Percentiles rank a stretch among this genome's conserved stretches.
phyloP scores from a whole-genome alignment of 2,329 filamentous ascomycete species.

The Neonectria punicea region DNA sequence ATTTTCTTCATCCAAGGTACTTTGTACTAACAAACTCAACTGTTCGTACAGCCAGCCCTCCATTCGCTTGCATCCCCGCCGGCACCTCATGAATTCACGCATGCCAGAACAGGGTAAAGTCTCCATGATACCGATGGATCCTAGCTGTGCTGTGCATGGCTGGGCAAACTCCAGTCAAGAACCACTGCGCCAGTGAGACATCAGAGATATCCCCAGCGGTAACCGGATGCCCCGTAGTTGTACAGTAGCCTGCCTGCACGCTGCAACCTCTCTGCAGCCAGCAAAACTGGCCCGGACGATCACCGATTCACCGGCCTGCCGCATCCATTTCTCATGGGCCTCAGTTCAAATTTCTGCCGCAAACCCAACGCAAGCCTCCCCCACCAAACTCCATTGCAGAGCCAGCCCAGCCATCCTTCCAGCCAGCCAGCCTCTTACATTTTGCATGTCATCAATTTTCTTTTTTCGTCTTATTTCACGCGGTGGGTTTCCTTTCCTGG shows the following conservation, averaged over 20 bases:
- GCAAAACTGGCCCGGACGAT: conserved; percentile 12
- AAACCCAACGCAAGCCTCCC: not conserved
- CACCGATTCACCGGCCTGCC: conserved; percentile 8
- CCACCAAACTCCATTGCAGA: conserved; percentile 1
- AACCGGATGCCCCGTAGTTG: conserved; percentile 9
- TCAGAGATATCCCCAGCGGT: conserved; percentile 6
- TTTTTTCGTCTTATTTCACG: conserved; percentile 1
- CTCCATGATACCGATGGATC: not conserved
- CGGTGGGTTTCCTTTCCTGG: not conserved
- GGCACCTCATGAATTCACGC: not conserved
- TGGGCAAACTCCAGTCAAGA: not conserved
- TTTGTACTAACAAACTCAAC: conserved; percentile 6
- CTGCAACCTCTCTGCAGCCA: conserved; percentile 11
- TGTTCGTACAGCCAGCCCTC: not conserved
- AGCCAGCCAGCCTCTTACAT: conserved; percentile 29
- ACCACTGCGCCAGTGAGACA: not conserved
- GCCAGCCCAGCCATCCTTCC: conserved; percentile 14
- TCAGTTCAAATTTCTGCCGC: not conserved
- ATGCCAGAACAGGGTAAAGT: not conserved
- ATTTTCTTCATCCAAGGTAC: not conserved
- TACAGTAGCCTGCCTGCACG: conserved; percentile 17
- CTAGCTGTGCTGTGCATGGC: not conserved
- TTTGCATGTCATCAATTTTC: not conserved
- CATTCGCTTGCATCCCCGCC: conserved; percentile 10
- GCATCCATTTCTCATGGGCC: conserved; percentile 7